These are phyloP conservation scores for Prunus yedoensis DNA, from an alignment of 331 rosid genomes.

Conservation along the genomic window DNA sequence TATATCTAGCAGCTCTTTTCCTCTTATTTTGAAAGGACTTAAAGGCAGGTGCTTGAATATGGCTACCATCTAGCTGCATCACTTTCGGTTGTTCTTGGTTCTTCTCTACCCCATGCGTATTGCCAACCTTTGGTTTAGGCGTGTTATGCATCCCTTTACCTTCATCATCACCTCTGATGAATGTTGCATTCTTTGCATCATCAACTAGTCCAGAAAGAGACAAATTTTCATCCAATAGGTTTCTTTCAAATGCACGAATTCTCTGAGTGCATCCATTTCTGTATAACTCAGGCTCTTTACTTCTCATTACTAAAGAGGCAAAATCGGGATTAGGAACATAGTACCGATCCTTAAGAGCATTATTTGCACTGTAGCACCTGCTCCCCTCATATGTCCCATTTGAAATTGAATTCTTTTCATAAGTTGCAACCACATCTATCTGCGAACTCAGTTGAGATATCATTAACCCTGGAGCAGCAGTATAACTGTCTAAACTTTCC, in stretches of 20 bases:
- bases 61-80: conserved; percentile 28
- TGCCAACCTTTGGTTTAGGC: conserved; percentile 30
- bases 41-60: conserved; percentile 19
- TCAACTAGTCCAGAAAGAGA: conserved; percentile 33
- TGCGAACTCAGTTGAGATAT: conserved; percentile 34
- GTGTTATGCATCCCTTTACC: conserved; percentile 26
- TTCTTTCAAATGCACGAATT: conserved; percentile 68
- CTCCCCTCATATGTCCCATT: conserved; percentile 36
- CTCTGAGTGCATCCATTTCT: conserved; percentile 84
- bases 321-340: conserved; percentile 39
- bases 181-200: conserved; percentile 35
- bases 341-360: conserved; percentile 29
- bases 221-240: conserved; percentile 40
- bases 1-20: conserved; percentile 30
- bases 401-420: conserved; percentile 24
- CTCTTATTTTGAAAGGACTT: conserved; percentile 31
- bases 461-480: conserved; percentile 24
- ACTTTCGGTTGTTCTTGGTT: conserved; percentile 32
- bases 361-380: conserved; percentile 36
- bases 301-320: conserved; percentile 53
- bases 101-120: conserved; percentile 34
- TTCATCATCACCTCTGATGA: conserved; percentile 37
- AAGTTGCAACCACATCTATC: conserved; percentile 23
- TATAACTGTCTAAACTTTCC: conserved; percentile 33
- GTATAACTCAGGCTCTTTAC: conserved; percentile 57